Percentiles rank a stretch among this genome's conserved stretches.
Evolutionary conservation across 345 rosid species (phyloP).

Genomic region (Syzygium jambos): DNA sequence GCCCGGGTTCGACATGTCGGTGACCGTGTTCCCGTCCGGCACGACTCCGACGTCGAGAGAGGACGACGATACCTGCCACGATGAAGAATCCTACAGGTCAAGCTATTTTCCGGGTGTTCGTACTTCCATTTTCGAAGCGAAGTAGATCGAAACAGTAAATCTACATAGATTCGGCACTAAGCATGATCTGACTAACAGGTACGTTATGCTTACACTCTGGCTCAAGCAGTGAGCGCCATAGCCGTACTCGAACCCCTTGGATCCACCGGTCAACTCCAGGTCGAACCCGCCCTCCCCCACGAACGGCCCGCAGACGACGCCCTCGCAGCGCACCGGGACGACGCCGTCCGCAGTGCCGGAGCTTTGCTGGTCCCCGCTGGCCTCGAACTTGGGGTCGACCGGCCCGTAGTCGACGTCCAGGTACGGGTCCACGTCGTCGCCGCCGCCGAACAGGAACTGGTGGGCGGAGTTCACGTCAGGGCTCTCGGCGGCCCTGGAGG

Average conservation of each 20-base stretch:
- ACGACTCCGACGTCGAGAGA: constrained; percentile 87
- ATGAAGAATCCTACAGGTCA: neutral
- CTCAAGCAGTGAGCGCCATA: constrained; percentile 40
- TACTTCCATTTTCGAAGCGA: neutral
- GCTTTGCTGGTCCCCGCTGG: constrained; percentile 55
- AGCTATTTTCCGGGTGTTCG: neutral
- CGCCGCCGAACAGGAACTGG: constrained; percentile 41
- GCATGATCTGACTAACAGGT: neutral
- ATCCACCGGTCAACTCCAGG: constrained; percentile 43
- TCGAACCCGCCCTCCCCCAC: constrained; percentile 47
- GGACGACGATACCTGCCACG: constrained; percentile 72
- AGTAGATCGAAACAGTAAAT: neutral
- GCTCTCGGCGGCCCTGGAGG: constrained; percentile 38
- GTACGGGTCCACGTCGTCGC: constrained; percentile 56
- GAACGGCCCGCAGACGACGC: constrained; percentile 7
- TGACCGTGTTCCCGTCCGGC: constrained; percentile 63
- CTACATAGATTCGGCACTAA: neutral
- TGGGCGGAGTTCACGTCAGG: constrained; percentile 53
- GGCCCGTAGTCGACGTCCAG: constrained; percentile 59
- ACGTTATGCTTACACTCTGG: constrained; percentile 52
- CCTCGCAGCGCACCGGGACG: constrained; percentile 7
- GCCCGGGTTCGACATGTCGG: constrained; percentile 58
- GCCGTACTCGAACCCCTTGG: constrained; percentile 36
- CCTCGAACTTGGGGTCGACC: constrained; percentile 55
- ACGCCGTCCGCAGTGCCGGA: constrained; percentile 28